A percentile compares a stretch with the other conserved stretches of the same genome.
These are phyloP conservation scores for Starmerella khaoyaiensis DNA, from an alignment of 805 yeast genomes.

Conservation along the genomic window DNA sequence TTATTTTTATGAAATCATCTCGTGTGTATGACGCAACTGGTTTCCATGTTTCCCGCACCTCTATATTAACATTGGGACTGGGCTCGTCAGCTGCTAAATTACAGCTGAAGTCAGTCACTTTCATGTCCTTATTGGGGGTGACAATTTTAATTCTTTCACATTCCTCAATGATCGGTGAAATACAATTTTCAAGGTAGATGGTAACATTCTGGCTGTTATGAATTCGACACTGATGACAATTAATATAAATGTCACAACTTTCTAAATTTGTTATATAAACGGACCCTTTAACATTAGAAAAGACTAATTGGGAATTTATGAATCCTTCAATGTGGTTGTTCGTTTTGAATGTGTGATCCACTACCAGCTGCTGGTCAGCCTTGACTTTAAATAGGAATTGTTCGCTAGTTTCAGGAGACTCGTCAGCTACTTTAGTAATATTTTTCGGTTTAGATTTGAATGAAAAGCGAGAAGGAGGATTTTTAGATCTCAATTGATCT, in stretches of 20 bases:
- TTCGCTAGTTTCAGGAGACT: too few species aligned
- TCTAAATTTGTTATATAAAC: slow-evolving; percentile 15
- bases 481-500: too few species aligned
- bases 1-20: slow-evolving; percentile 7
- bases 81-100: neutral
- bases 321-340: too few species aligned
- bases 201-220: slow-evolving; percentile 19
- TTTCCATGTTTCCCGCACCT: neutral
- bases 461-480: too few species aligned
- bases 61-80: slow-evolving; percentile 1
- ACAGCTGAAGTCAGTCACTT: slow-evolving; percentile 26
- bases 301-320: slow-evolving; percentile 17
- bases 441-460: too few species aligned
- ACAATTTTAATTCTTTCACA: slow-evolving; percentile 19
- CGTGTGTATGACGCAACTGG: neutral
- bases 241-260: slow-evolving; percentile 15
- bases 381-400: too few species aligned
- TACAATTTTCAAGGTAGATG: slow-evolving; percentile 22
- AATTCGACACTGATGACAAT: slow-evolving; percentile 25
- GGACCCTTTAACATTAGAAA: slow-evolving; percentile 19
- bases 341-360: too few species aligned
- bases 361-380: too few species aligned
- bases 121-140: slow-evolving; percentile 12
- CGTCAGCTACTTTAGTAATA: too few species aligned
- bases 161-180: slow-evolving; percentile 24